Evolutionary conservation across 1,139 yeast genomes (phyloP).

Genomic region (Yamadazyma friedrichii): DNA sequence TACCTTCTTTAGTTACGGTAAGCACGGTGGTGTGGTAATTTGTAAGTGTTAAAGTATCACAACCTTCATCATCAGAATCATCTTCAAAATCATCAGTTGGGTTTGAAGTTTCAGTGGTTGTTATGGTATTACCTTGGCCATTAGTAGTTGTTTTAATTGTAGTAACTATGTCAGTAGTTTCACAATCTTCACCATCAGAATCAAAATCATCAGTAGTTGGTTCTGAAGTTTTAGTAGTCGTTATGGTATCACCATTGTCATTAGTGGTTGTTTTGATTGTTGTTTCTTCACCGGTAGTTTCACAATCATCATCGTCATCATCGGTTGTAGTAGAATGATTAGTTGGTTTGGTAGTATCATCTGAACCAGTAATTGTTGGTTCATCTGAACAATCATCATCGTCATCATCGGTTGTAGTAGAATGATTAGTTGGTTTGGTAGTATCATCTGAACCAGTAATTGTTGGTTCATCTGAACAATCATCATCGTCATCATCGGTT

Average conservation of each 20-base stretch:
- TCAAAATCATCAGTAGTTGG: not conserved
- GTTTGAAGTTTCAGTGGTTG: constrained; percentile 8
- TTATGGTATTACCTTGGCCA: constrained; percentile 10
- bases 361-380: constrained; percentile 6
- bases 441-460: constrained; percentile 7
- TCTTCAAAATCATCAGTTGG: constrained; percentile 12
- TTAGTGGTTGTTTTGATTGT: constrained; percentile 8
- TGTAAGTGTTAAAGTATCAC: constrained; percentile 9
- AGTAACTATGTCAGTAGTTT: constrained; percentile 5
- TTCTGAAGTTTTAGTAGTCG: constrained; percentile 7
- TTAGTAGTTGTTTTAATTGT: constrained; percentile 6
- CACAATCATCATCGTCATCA: constrained; percentile 10
- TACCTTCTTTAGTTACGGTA: constrained; percentile 6
- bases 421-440: not conserved
- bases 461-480: constrained; percentile 9
- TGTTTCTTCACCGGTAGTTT: constrained; percentile 6
- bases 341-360: constrained; percentile 2
- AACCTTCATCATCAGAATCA: constrained; percentile 13
- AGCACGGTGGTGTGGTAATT: constrained; percentile 6
- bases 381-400: constrained; percentile 12
- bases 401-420: constrained; percentile 1
- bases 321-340: not conserved
- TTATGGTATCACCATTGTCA: constrained; percentile 9
- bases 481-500: constrained; percentile 7
- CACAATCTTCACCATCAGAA: constrained; percentile 13